Conservation (phyloP, 148 eudicot species). For the Polygonum aviculare region DNA sequence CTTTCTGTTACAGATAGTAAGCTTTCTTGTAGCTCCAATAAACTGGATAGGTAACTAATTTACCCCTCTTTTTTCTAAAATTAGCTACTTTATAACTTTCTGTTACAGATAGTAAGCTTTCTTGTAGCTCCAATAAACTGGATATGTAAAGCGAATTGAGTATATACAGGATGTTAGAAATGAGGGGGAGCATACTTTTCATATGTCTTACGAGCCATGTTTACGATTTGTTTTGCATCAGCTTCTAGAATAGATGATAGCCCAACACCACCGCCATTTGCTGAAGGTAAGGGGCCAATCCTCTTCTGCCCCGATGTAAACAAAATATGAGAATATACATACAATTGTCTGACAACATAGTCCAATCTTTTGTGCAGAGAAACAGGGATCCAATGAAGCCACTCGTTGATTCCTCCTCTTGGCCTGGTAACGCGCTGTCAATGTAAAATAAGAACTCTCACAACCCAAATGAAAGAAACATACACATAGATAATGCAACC, state of each 20-base stretch:
- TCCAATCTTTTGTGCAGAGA: constrained; percentile 65
- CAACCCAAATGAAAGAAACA: background rate
- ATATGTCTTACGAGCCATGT: constrained; percentile 71
- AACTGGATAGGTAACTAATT: background rate
- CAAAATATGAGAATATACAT: constrained; percentile 46
- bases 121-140: background rate
- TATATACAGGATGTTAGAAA: background rate
- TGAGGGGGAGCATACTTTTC: constrained; percentile 50
- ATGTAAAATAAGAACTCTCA: background rate
- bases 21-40: background rate
- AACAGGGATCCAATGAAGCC: constrained; percentile 95
- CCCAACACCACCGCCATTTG: constrained; percentile 54
- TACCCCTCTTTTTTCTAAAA: background rate
- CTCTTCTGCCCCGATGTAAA: constrained; percentile 38
- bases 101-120: too few relatives aligned
- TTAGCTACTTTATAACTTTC: background rate
- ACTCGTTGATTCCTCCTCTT: constrained; percentile 85
- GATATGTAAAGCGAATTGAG: background rate
- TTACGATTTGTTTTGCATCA: constrained; percentile 75
- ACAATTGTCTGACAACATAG: constrained; percentile 48
- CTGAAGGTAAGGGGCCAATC: constrained; percentile 25
- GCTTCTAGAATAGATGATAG: constrained; percentile 75
- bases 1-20: background rate
- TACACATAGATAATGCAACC: background rate
- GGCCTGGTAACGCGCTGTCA: constrained; percentile 93